phyloP scores from a whole-genome alignment of 331 rosid genomes.

The Telfairia occidentalis region DNA sequence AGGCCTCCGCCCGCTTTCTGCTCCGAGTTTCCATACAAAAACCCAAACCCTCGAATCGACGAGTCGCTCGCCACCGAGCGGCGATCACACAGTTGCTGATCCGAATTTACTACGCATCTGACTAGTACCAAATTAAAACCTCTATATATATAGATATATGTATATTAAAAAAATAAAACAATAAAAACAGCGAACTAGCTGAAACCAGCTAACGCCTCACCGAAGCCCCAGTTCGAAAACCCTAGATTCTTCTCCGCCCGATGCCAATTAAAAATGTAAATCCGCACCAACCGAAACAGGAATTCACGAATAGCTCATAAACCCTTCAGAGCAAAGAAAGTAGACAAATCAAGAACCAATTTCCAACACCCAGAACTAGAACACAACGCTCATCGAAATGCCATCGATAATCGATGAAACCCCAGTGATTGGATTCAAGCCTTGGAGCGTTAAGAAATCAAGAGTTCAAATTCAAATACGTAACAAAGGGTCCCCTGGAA shows the following conservation, averaged over 20 bases:
- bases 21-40: conserved; percentile 99
- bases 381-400: neutral
- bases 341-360: neutral
- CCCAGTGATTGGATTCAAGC: neutral
- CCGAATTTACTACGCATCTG: conserved; percentile 25
- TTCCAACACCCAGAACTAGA: neutral
- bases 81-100: conserved; percentile 39
- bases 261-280: neutral
- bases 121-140: neutral
- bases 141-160: no score
- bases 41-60: conserved; percentile 62
- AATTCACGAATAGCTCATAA: conserved; percentile 4
- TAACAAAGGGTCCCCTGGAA: neutral
- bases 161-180: neutral
- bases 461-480: neutral
- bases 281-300: neutral
- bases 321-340: conserved; percentile 4
- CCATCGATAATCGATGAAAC: neutral
- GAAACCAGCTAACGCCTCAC: conserved; percentile 14
- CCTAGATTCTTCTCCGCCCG: conserved; percentile 23
- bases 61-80: conserved; percentile 88
- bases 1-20: conserved; percentile 99
- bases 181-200: conserved; percentile 12
- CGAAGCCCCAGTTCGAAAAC: conserved; percentile 31
- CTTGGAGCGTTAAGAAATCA: neutral